Percentiles rank a stretch among this genome's conserved stretches.
Evolutionary conservation across 2,329 filamentous ascomycete species (phyloP).

Genomic region (Sarocladiaceae sp.): DNA sequence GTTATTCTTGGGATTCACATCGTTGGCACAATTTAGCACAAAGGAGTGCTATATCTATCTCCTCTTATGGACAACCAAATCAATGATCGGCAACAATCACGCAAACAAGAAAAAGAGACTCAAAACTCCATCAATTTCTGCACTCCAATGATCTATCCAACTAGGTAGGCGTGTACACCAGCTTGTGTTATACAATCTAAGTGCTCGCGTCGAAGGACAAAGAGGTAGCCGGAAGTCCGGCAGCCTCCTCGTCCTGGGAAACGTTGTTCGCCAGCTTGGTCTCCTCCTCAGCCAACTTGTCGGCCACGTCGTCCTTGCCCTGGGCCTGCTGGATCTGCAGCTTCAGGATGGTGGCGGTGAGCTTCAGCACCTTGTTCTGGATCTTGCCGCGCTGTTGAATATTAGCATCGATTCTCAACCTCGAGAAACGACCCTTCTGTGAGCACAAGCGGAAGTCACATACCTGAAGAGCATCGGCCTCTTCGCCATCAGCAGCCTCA

Average conservation of each 20-base stretch:
- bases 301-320: constrained; percentile 40
- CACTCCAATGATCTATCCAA: too few species aligned
- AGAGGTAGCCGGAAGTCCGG: constrained; percentile 39
- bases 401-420: not conserved
- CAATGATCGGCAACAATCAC: too few species aligned
- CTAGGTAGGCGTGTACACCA: too few species aligned
- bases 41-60: too few species aligned
- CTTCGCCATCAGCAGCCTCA: constrained; percentile 39
- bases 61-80: too few species aligned
- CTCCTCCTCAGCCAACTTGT: constrained; percentile 40
- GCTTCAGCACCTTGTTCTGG: constrained; percentile 58
- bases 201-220: constrained; percentile 11
- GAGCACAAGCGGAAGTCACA: not conserved
- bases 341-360: constrained; percentile 46
- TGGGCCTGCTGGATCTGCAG: constrained; percentile 48
- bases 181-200: not conserved
- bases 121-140: too few species aligned
- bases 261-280: constrained; percentile 53
- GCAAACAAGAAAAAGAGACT: too few species aligned
- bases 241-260: constrained; percentile 38
- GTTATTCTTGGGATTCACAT: too few species aligned
- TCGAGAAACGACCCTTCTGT: not conserved
- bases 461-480: constrained; percentile 44
- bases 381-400: constrained; percentile 46
- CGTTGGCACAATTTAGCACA: too few species aligned